Evolutionary conservation across 2,329 filamentous ascomycete genomes (phyloP).

Genomic region (Aspergillus novofumigatus): DNA sequence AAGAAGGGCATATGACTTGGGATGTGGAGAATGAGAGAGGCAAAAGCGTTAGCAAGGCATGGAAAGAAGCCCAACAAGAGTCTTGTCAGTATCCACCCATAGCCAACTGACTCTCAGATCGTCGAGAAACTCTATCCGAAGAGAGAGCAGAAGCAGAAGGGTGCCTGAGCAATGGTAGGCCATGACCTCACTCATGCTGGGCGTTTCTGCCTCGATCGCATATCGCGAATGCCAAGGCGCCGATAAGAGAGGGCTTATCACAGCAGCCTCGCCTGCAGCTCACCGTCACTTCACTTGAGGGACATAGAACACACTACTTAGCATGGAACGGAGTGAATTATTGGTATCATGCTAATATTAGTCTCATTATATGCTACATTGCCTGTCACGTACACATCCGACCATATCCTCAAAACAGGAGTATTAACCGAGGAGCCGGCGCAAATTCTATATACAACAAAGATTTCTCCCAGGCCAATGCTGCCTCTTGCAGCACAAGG

Average conservation of each 20-base stretch:
- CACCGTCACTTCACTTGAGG: neutral
- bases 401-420: conserved; percentile 5
- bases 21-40: neutral
- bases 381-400: conserved; percentile 7
- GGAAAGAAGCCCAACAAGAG: neutral
- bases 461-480: conserved; percentile 17
- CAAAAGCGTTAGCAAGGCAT: neutral
- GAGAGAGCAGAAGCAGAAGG: neutral
- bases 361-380: conserved; percentile 28
- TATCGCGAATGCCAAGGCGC: conserved; percentile 11
- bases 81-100: neutral
- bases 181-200: neutral
- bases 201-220: neutral
- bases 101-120: neutral
- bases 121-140: neutral
- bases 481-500: conserved; percentile 13
- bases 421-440: conserved; percentile 12
- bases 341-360: conserved; percentile 26
- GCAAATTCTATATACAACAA: conserved; percentile 35
- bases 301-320: neutral
- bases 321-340: neutral
- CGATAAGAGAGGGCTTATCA: conserved; percentile 24
- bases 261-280: neutral
- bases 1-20: neutral
- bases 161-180: neutral